Base-by-base conservation (phyloP, 768 basidiomycete species). In the Lentinus brumalis region DNA sequence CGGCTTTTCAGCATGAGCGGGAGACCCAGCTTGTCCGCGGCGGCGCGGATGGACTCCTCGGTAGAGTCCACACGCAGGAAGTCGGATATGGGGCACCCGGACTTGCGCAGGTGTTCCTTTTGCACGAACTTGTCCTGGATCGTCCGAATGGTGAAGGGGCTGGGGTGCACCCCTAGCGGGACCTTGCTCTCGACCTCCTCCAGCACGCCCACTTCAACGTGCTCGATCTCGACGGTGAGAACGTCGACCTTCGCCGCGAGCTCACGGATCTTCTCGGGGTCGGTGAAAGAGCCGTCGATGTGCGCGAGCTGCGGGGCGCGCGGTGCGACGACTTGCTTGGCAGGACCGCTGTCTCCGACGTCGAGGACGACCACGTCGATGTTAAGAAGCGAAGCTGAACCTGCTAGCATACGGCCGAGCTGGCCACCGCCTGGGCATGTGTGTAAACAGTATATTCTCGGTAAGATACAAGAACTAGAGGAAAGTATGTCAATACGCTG, bases 1-100 rank as follows among this genome's bases (percentile, higher is more conserved):
- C 93, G 83, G 60, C 89, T 92, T 77, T 99, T 98, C 62, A 99
- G 83, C 96, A 99, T 97, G 50, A 97, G 76, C 0, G 96, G 96
- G 10, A 94, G 78, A 1, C 96, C 94, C 6, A 98, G 78, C 31
- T 71, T 73, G 11, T 79, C 64, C 0, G 82, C 81, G 2, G 84
- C 89, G 15, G 76, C 76, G 35, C 75, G 73, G 14, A 92, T 76
- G 1, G 86, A 78, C 46, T 82, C 78, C 0, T 75, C 67, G 0
- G 82, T 79, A 0, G 83, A 75, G 4, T 87, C 85, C 2, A 96
- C 84, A 0, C 74, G 67, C 8, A 85, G 62, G 67, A 87, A 98
- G 11, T 83, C 80, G 1, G 82, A 80, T 4, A 89, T 79, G 4
- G 86, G 79, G 21, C 84, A 74, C 3, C 80, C 80, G 14, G 76